phyloP scores from a whole-genome alignment of 257 asterid species.

The Solanum pimpinellifolium region DNA sequence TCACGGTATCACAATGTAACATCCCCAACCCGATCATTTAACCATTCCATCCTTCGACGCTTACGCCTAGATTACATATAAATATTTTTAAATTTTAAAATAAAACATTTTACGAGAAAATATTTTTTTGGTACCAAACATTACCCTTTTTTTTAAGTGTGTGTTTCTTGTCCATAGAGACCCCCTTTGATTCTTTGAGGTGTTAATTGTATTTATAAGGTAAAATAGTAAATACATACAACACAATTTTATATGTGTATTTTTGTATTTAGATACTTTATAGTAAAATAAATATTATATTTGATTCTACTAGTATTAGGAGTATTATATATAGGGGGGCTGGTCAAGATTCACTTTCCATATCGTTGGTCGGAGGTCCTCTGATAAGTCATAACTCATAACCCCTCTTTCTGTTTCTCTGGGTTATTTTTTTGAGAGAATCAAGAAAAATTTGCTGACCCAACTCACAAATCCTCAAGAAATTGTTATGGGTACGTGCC shows the following conservation, averaged over 20 bases:
- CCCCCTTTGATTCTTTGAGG: not conserved
- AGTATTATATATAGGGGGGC: not conserved
- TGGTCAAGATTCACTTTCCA: constrained; percentile 3
- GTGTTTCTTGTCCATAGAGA: constrained; percentile 4
- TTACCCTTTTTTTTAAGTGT: no score
- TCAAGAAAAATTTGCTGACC: constrained; percentile 1
- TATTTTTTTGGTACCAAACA: no score
- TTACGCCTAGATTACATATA: fast-evolving
- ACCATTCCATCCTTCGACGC: not conserved
- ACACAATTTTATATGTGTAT: not conserved
- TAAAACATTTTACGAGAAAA: no score
- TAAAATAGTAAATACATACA: not conserved
- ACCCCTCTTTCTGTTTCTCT: not conserved
- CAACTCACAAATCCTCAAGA: not conserved
- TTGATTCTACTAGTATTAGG: not conserved
- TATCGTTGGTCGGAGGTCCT: not conserved
- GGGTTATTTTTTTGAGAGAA: not conserved
- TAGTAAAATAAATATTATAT: not conserved
- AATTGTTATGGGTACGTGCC: constrained; percentile 9
- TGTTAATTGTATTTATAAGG: not conserved
- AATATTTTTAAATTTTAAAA: not conserved
- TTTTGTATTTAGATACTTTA: not conserved
- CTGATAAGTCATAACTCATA: not conserved
- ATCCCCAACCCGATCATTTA: not conserved
- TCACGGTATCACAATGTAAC: no score